These are phyloP conservation scores for Brasilioporus rufonigricans DNA, from an alignment of 768 basidiomycete species.

Conservation along the genomic window DNA sequence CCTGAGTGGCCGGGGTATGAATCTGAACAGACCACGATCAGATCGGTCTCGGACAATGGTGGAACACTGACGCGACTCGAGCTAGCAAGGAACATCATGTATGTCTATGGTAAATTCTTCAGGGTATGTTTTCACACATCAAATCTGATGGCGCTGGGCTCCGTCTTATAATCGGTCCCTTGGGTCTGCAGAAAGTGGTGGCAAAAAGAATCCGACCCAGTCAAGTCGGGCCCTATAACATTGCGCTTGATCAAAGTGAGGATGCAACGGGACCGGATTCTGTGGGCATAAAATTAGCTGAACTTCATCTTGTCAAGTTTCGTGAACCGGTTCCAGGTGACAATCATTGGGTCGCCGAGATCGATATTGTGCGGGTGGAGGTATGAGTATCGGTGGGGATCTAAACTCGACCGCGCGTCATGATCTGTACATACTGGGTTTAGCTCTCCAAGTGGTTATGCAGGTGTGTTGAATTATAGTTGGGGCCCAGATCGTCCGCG, in stretches of 20 bases:
- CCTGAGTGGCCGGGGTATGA: constrained; percentile 1
- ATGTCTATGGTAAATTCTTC: neutral
- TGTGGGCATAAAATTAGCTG: neutral
- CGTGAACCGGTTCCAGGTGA: neutral
- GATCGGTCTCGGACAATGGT: neutral
- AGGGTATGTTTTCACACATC: neutral
- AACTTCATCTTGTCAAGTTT: constrained; percentile 3
- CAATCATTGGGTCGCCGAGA: neutral
- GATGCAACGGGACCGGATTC: neutral
- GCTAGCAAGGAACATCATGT: neutral
- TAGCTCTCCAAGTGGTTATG: neutral
- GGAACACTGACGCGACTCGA: neutral
- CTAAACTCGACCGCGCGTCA: neutral
- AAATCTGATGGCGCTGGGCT: neutral
- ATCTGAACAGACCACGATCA: neutral
- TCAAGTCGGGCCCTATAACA: neutral
- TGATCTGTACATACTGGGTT: neutral
- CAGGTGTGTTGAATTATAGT: too few relatives aligned
- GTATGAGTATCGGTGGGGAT: neutral
- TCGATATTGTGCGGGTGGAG: neutral
- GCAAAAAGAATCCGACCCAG: neutral
- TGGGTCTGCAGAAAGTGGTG: constrained; percentile 1
- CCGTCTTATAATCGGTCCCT: neutral
- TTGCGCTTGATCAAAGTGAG: neutral
- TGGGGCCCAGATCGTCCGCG: too few relatives aligned